These are phyloP conservation scores for Boletus holoroseus DNA, from an alignment of 1,284 basidiomycete genomes.

Conservation along the genomic window DNA sequence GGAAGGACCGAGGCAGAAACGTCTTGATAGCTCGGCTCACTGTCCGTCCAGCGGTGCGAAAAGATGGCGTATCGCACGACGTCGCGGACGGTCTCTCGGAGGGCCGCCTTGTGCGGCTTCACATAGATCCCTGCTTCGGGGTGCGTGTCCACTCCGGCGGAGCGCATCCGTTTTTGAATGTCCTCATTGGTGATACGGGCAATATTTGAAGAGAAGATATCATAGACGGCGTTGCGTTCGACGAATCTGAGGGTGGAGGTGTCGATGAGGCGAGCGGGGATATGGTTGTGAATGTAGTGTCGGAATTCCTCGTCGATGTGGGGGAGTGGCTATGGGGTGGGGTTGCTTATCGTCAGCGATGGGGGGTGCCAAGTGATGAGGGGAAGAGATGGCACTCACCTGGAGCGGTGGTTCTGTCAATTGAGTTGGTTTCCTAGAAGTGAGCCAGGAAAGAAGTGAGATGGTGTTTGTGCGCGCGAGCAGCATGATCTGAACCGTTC, in stretches of 20 bases:
- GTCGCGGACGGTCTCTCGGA: constrained; percentile 20
- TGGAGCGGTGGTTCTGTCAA: neutral
- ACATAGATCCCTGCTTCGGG: constrained; percentile 20
- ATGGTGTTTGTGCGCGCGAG: neutral
- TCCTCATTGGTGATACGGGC: constrained; percentile 18
- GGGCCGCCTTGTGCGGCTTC: constrained; percentile 8
- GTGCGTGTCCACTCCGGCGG: neutral
- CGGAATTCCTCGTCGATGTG: constrained; percentile 15
- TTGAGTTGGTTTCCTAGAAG: neutral
- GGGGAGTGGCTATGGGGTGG: neutral
- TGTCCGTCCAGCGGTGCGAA: constrained; percentile 28
- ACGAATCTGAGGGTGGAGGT: constrained; percentile 23
- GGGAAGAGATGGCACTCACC: neutral
- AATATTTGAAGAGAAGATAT: constrained; percentile 19
- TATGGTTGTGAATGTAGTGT: constrained; percentile 23
- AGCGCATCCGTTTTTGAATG: constrained; percentile 7
- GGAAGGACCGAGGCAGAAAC: neutral
- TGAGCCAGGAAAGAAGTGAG: constrained; percentile 5
- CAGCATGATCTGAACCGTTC: neutral
- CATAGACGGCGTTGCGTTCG: constrained; percentile 16
- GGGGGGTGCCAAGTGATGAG: neutral
- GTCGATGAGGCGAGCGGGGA: constrained; percentile 28
- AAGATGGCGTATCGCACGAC: constrained; percentile 25
- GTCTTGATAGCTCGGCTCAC: constrained; percentile 25
- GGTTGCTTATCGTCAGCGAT: neutral